Conservation (phyloP, 1,284 basidiomycete genomes). For the Ustilago curta region DNA sequence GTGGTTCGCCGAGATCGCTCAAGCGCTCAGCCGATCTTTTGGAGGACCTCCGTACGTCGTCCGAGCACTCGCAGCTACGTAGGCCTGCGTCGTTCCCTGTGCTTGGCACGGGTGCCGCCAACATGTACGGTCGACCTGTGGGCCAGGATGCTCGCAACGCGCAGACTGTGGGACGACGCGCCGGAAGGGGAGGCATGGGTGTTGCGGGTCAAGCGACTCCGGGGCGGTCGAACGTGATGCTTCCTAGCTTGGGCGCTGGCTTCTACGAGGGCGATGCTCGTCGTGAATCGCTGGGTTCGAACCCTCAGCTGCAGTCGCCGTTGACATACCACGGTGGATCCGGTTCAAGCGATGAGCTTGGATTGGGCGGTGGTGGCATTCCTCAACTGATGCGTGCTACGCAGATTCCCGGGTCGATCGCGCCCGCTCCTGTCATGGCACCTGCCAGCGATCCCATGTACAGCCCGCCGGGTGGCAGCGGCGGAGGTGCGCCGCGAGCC, state of each 20-base stretch:
- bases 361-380: conserved; percentile 26
- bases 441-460: conserved; percentile 40
- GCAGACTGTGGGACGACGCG: conserved; percentile 30
- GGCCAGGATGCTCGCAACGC: conserved; percentile 35
- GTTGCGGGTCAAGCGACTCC: conserved; percentile 39
- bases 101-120: conserved; percentile 28
- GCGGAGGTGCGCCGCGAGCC: conserved; percentile 51
- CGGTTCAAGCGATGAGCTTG: conserved; percentile 39
- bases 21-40: conserved; percentile 49
- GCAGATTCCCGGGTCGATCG: conserved; percentile 38
- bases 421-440: conserved; percentile 23
- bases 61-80: conserved; percentile 40
- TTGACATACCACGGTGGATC: conserved; percentile 30
- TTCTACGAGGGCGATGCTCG: conserved; percentile 38
- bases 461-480: conserved; percentile 42
- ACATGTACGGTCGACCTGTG: conserved; percentile 35
- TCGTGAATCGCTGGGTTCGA: conserved; percentile 40
- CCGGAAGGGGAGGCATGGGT: conserved; percentile 35
- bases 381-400: conserved; percentile 51
- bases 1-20: conserved; percentile 44
- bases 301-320: conserved; percentile 37
- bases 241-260: conserved; percentile 31
- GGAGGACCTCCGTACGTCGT: conserved; percentile 33
- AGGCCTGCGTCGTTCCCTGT: conserved; percentile 51
- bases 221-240: conserved; percentile 35